Evolutionary conservation across 1,139 yeast species (phyloP), one percentile per base, ranked within the genome.

Genomic region (Suzukiozyma palmioleophila): DNA sequence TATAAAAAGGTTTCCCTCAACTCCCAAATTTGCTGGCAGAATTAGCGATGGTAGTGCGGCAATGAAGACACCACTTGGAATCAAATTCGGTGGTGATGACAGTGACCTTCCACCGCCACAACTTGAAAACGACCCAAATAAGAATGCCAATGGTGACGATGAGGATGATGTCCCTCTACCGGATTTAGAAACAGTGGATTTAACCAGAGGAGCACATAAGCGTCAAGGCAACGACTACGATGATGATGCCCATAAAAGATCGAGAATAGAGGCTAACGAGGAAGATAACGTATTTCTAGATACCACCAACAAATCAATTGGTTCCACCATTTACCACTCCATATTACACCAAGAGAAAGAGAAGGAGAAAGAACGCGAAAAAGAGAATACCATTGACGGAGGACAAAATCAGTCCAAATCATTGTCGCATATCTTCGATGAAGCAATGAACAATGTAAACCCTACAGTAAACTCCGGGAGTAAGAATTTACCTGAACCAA

Each of bases 1-100:
- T 33, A 58, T 59, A 7, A 77, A 71, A 41, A 52, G 79, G 42
- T 75, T 75, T 44, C 81, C 81, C 1, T 59, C 69, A 36, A 73
- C 81, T 0, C 79, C 79, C 3, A 67, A 67, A 40, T 69, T 67
- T 39, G 46, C 51, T 35, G 37, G 35, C 16, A 51, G 51, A 51
- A 40, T 47, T 56, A 29, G 49, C 45, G 44, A 28, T 13, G 31
- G 31, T 4, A 28, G 16, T 12, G 41, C 43, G 22, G 40, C 40
- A 4, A 47, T 49, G 44, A 54, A 55, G 36, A 62, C 68, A 1
- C 66, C 67, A 4, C 37, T 51, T 15, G 65, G 61, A 12, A 51
- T 59, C 4, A 44, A 59, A 32, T 39, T 51, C 27, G 48, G 45
- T 14, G 61, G 50, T 3, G 72, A 65, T 25, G 73, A 65, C 26